Conservation (phyloP, 2,329 filamentous ascomycete species). For the Drechslerella dactyloides region DNA sequence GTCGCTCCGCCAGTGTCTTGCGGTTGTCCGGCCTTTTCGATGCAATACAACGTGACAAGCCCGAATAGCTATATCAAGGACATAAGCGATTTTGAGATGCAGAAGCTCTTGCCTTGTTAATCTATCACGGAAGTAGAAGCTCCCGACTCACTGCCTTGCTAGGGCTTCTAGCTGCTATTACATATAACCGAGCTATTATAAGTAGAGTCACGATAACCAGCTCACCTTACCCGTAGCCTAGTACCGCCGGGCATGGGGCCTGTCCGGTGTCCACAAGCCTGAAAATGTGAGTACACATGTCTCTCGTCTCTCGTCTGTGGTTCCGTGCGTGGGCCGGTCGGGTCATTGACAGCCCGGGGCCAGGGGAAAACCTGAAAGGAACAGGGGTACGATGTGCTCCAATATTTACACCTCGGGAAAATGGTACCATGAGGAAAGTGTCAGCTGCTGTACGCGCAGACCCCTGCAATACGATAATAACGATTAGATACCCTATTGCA, state of each 20-base stretch:
- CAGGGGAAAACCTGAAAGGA: constrained; percentile 18
- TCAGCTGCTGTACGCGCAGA: constrained; percentile 2
- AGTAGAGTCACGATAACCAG: neutral
- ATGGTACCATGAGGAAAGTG: constrained; percentile 36
- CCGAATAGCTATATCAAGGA: neutral
- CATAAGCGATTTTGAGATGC: neutral
- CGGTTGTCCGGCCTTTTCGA: neutral
- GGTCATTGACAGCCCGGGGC: neutral
- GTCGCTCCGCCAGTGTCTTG: neutral
- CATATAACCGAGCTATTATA: neutral
- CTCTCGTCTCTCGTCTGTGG: constrained; percentile 15
- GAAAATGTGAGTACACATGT: neutral
- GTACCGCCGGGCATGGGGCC: neutral
- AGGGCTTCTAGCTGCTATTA: neutral
- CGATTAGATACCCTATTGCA: constrained; percentile 34
- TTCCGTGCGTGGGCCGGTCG: neutral
- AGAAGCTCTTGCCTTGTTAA: constrained; percentile 4
- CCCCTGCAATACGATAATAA: constrained; percentile 8
- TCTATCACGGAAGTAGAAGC: constrained; percentile 35
- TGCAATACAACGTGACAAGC: neutral
- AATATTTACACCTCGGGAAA: constrained; percentile 15
- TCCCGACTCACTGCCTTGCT: neutral
- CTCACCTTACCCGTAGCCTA: neutral
- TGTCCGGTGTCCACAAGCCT: neutral
- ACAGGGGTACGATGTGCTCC: constrained; percentile 4